These are phyloP conservation scores for Jackrogersella multiformis DNA, from an alignment of 495 filamentous ascomycete species.

Conservation along the genomic window DNA sequence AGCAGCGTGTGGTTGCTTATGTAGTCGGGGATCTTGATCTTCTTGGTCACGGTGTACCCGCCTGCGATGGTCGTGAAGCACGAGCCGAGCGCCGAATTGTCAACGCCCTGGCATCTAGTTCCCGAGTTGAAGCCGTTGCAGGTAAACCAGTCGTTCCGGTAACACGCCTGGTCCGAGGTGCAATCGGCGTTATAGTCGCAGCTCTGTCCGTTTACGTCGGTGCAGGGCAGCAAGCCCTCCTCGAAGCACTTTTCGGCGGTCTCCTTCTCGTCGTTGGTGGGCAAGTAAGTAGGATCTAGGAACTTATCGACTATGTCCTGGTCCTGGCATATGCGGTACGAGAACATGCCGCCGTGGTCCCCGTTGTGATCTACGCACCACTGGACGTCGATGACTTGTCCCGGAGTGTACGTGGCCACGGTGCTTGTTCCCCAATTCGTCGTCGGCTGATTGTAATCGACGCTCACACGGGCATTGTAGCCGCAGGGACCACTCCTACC, in stretches of 20 bases:
- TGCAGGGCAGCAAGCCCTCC: conserved; percentile 58
- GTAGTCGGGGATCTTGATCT: conserved; percentile 59
- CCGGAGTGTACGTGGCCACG: conserved; percentile 58
- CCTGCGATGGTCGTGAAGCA: conserved; percentile 64
- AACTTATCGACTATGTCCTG: conserved; percentile 63
- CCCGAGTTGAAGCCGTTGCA: conserved; percentile 57
- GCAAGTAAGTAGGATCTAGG: conserved; percentile 59
- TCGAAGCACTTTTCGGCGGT: conserved; percentile 65
- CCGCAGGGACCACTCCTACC: conserved; percentile 65
- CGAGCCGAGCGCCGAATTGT: conserved; percentile 54
- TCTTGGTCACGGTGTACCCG: conserved; percentile 65
- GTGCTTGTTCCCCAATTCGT: conserved; percentile 54
- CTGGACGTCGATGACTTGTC: conserved; percentile 59
- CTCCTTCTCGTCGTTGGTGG: conserved; percentile 64
- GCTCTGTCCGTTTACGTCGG: conserved; percentile 60
- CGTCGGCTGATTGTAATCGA: conserved; percentile 64
- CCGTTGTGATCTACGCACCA: conserved; percentile 69
- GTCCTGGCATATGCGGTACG: conserved; percentile 65
- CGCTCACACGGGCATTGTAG: conserved; percentile 63
- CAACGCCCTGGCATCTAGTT: conserved; percentile 61
- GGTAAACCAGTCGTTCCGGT: conserved; percentile 67
- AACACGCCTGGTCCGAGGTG: conserved; percentile 55
- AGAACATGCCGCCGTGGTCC: conserved; percentile 69
- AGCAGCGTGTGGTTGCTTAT: conserved; percentile 62
- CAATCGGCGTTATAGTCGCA: conserved; percentile 65